phyloP scores from a whole-genome alignment of 352 stramenopile genomes.

The Phytophthora lateralis region DNA sequence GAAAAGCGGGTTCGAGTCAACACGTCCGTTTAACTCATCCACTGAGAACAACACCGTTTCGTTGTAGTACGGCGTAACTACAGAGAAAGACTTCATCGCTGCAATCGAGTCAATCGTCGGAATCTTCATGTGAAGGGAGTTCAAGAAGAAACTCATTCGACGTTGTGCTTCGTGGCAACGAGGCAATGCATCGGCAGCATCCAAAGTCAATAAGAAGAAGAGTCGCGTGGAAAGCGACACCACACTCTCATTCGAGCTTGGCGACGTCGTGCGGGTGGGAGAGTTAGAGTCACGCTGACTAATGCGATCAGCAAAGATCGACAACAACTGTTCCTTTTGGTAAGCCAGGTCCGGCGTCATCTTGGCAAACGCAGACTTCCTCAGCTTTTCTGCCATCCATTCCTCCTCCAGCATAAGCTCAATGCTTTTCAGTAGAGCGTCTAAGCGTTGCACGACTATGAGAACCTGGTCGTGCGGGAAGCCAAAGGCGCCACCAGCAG shows the following conservation, averaged over 20 bases:
- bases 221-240: slow-evolving; percentile 79
- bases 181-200: slow-evolving; percentile 81
- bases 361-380: slow-evolving; percentile 77
- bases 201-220: slow-evolving; percentile 86
- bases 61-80: slow-evolving; percentile 91
- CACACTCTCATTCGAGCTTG: slow-evolving; percentile 80
- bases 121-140: slow-evolving; percentile 90
- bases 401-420: slow-evolving; percentile 89
- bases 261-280: slow-evolving; percentile 45
- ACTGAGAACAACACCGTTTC: slow-evolving; percentile 87
- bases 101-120: slow-evolving; percentile 82
- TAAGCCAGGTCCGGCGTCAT: slow-evolving; percentile 80
- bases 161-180: slow-evolving; percentile 85
- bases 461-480: slow-evolving; percentile 81
- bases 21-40: slow-evolving; percentile 82
- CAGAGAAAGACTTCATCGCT: slow-evolving; percentile 89
- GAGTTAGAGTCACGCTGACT: slow-evolving; percentile 60
- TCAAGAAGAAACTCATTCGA: slow-evolving; percentile 91
- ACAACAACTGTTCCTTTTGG: slow-evolving; percentile 79
- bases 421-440: slow-evolving; percentile 80
- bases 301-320: slow-evolving; percentile 76
- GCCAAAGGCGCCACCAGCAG: slow-evolving; percentile 50
- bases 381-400: slow-evolving; percentile 85
- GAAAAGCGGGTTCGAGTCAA: slow-evolving; percentile 87
- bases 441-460: slow-evolving; percentile 76